Evolutionary conservation across 495 filamentous ascomycete species (phyloP).

Genomic region (Pyronema omphalodes): DNA sequence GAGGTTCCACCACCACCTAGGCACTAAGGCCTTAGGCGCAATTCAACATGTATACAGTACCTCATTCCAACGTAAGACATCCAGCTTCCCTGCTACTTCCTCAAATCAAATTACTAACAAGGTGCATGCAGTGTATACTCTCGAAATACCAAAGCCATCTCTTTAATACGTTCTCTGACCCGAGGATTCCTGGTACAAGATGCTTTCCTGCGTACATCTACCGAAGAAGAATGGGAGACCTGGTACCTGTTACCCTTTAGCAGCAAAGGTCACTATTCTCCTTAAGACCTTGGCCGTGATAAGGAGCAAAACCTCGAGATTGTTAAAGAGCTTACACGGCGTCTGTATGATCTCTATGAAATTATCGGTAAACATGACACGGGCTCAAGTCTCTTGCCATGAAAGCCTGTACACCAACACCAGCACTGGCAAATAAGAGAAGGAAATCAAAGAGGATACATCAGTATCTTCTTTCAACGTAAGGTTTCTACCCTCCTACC

Average conservation of each 20-base stretch:
- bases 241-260: conserved; percentile 16
- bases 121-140: too few species aligned
- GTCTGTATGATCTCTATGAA: conserved; percentile 4
- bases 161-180: conserved; percentile 5
- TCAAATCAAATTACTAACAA: too few species aligned
- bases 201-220: not conserved
- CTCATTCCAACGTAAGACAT: too few species aligned
- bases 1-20: too few species aligned
- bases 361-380: conserved; percentile 7
- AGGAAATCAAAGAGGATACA: too few species aligned
- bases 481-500: too few species aligned
- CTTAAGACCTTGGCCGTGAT: conserved; percentile 7
- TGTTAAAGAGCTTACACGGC: conserved; percentile 5
- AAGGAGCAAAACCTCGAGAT: conserved; percentile 2
- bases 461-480: too few species aligned
- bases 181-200: conserved; percentile 14
- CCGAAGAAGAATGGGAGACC: conserved; percentile 14
- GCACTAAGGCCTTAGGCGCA: too few species aligned
- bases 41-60: too few species aligned
- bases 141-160: conserved; percentile 4
- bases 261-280: conserved; percentile 13
- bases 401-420: conserved; percentile 1
- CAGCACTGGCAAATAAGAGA: too few species aligned
- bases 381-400: conserved; percentile 15
- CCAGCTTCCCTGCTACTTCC: too few species aligned